Evolutionary conservation across 2,329 filamentous ascomycete genomes (phyloP).

Genomic region (Sordariomycetes sp.): DNA sequence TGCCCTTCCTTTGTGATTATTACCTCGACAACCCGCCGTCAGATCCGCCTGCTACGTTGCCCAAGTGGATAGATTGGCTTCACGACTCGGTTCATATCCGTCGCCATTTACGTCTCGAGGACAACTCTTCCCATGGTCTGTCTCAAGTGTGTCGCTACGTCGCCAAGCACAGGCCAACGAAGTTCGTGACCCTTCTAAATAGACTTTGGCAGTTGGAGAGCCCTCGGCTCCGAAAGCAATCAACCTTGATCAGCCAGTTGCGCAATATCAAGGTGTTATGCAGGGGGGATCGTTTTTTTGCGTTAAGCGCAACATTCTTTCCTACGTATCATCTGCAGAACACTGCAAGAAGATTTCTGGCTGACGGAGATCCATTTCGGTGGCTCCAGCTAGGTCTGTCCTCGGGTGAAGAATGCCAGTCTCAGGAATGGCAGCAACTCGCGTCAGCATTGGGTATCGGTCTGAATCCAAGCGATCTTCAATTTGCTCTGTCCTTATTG

Average conservation of each 20-base stretch:
- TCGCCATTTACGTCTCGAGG: neutral
- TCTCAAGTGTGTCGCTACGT: neutral
- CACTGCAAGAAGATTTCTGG: constrained; percentile 1
- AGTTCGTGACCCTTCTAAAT: neutral
- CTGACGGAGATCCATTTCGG: neutral
- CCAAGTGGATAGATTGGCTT: constrained; percentile 1
- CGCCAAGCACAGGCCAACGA: neutral
- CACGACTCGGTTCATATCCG: neutral
- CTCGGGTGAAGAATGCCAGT: neutral
- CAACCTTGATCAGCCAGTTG: neutral
- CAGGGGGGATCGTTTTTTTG: neutral
- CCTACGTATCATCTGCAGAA: neutral
- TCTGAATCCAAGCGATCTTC: neutral
- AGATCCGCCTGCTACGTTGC: too few species aligned
- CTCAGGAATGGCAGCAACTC: constrained; percentile 2
- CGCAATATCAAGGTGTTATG: neutral
- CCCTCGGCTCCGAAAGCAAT: neutral
- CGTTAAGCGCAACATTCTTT: neutral
- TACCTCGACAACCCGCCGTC: too few species aligned
- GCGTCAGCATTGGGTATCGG: neutral
- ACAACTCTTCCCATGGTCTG: neutral
- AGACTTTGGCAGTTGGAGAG: neutral
- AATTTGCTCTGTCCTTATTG: neutral
- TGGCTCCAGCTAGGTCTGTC: constrained; percentile 2
- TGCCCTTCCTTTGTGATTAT: too few species aligned